phyloP scores from a whole-genome alignment of 768 basidiomycete genomes.

The Kwoniella newhampshirensis region DNA sequence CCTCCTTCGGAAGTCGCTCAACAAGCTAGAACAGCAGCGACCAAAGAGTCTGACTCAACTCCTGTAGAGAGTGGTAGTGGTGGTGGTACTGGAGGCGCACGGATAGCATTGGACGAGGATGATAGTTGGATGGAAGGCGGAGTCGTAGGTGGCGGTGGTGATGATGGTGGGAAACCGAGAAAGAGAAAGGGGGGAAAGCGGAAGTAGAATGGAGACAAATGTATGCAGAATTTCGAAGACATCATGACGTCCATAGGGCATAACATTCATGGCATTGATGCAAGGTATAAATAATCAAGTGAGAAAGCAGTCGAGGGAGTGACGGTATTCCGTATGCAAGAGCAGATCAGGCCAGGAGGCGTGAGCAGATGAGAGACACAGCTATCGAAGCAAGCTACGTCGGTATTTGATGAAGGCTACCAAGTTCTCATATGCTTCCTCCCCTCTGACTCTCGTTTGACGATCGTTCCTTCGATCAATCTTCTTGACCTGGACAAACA shows the following conservation, averaged over 20 bases:
- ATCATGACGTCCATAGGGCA: background rate
- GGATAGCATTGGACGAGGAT: conserved; percentile 25
- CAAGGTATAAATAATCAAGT: too few relatives aligned
- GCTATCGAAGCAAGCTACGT: conserved; percentile 29
- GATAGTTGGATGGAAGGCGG: conserved; percentile 41
- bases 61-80: background rate
- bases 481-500: conserved; percentile 46
- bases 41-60: conserved; percentile 8
- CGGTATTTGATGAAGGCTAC: conserved; percentile 56
- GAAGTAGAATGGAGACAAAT: conserved; percentile 19
- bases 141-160: conserved; percentile 4
- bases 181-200: conserved; percentile 22
- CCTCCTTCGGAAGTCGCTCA: conserved; percentile 38
- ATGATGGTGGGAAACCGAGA: conserved; percentile 16
- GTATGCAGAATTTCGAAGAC: too few relatives aligned
- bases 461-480: conserved; percentile 55
- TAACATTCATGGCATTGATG: background rate
- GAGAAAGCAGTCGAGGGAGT: too few relatives aligned
- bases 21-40: conserved; percentile 22
- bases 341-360: too few relatives aligned
- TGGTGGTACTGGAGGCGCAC: conserved; percentile 9
- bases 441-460: conserved; percentile 50
- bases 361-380: background rate
- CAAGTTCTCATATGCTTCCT: conserved; percentile 56
- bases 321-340: too few relatives aligned